These are phyloP conservation scores for Boletus coccyginus DNA, from an alignment of 768 basidiomycete species.

Conservation along the genomic window DNA sequence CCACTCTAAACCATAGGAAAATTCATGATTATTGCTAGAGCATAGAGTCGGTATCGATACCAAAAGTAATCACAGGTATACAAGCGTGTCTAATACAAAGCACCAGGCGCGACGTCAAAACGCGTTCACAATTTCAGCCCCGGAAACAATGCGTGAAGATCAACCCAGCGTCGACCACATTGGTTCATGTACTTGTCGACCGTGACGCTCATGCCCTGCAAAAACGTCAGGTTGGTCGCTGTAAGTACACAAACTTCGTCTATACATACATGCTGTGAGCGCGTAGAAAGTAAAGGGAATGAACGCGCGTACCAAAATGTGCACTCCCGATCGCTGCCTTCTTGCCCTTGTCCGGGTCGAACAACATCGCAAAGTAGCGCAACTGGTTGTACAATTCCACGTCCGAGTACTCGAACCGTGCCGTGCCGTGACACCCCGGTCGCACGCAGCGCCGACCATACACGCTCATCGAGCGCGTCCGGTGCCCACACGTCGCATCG, in stretches of 20 bases:
- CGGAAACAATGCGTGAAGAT: conserved; percentile 75
- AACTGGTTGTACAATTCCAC: conserved; percentile 86
- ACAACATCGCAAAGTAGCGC: conserved; percentile 75
- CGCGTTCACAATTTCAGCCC: conserved; percentile 61
- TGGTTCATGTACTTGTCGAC: conserved; percentile 82
- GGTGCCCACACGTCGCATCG: conserved; percentile 76
- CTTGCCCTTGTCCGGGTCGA: conserved; percentile 65
- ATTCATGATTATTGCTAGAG: background rate
- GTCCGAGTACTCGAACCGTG: conserved; percentile 69
- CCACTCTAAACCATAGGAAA: conserved; percentile 15
- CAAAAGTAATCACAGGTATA: conserved; percentile 4
- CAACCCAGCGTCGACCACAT: conserved; percentile 89
- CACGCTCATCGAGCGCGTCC: conserved; percentile 93
- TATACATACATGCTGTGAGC: conserved; percentile 27
- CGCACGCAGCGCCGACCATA: conserved; percentile 82
- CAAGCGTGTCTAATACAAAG: conserved; percentile 5
- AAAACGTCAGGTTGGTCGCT: conserved; percentile 45
- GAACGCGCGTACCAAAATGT: conserved; percentile 35
- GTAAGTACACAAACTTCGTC: conserved; percentile 56
- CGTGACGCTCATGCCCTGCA: conserved; percentile 51
- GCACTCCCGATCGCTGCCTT: conserved; percentile 48
- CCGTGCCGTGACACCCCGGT: conserved; percentile 11
- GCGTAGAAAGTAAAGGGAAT: background rate
- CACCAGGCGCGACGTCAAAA: background rate
- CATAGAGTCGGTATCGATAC: conserved; percentile 2